Base-by-base conservation (phyloP, 257 asterid species). In the Marsdenia floribunda region DNA sequence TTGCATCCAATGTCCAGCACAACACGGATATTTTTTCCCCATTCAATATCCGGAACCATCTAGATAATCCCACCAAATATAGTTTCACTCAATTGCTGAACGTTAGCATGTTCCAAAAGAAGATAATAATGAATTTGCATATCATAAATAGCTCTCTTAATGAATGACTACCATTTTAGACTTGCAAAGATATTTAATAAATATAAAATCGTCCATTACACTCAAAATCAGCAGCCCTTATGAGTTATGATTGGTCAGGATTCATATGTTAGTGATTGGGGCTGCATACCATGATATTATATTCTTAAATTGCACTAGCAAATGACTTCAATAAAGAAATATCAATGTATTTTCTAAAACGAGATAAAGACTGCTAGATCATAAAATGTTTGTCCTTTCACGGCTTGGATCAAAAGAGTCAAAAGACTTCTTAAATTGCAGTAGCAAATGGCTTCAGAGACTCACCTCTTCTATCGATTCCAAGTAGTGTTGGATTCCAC, bases 21-120 rank as follows among this genome's bases (percentile, higher is more conserved):
- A 53, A 89, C 69, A 40, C 93, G 97, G 42, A 94, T 90, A 76
- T 94, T 92, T 80, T 89, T 92, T 64, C 99, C 99, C 99, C 97
- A 94, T 83, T 88, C 97, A 64, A 94, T 89, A 86, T 94, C 99
- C 18, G 99, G 99, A 71, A 86, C 99, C 97, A 94, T 92, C 99
- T 94, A 86, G 67, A 81, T 71, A 79, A 77, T 74, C 75, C 75
- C 86, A 75, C 68, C 76, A 82, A 74, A 79, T 70, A 29, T 49
- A 75, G n/a, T 70, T 74, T 71, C 73, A 80, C 55, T 76, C 55
- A 77, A 81, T 60, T 57, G 70, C 64, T 59, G 70, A 75, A 59
- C 12, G 71, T 47, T 66, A 29, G 72, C 70, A 72, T 37, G 63
- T 52, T 46, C 29, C 52, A 49, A 77, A 79, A 72, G 66, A 75